Base-by-base conservation (phyloP, 441 rosid species). In the Melianthus villosus region DNA sequence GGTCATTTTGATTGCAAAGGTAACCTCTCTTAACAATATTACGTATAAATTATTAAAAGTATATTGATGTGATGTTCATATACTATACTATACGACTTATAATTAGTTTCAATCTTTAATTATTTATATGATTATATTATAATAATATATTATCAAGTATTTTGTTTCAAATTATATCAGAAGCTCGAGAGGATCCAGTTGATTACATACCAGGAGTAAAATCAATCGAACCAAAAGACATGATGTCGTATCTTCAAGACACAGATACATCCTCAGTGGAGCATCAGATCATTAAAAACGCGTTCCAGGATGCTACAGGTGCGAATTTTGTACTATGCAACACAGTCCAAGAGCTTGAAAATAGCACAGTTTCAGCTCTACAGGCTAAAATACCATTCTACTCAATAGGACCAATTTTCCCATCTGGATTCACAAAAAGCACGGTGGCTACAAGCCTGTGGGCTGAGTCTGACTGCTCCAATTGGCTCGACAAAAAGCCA, bases 341-440 rank as follows among this genome's bases (percentile, higher is more conserved):
- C 69, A 61, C 73, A 0, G 68, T 68, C 0, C 69, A 70, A 8
- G 72, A 65, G 30, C 73, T 75, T 14, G 89, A 78, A 44, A 34
- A 17, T 16, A 54, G 41, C 25, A 53, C 73, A 7, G 49, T 72
- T 9, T 30, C 50, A 14, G 72, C 79, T 31, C 29, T 65, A 2
- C 50, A 62, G 2, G 34, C 45, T 25, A 48, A 35, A 7, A 45
- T 59, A 10, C 61, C 72, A 0, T 45, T 56, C 13, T 59, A 53
- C n/a, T 64, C 81, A 1, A 64, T 79, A 12, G 81, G 81, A 4
- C 89, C 89, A 13, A 38, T 68, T 13, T 68, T 71, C 46, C 79
- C 74, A 3, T 38, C 43, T 7, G 64, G 62, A 25, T 47, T 54
- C 51, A 25, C 52, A 32, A 44, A 51, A 30, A 46, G 68, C 19